Evolutionary conservation across 2,329 filamentous ascomycete species (phyloP), one percentile per base, ranked within the genome.

Genomic region (Ophiostoma australiae): DNA sequence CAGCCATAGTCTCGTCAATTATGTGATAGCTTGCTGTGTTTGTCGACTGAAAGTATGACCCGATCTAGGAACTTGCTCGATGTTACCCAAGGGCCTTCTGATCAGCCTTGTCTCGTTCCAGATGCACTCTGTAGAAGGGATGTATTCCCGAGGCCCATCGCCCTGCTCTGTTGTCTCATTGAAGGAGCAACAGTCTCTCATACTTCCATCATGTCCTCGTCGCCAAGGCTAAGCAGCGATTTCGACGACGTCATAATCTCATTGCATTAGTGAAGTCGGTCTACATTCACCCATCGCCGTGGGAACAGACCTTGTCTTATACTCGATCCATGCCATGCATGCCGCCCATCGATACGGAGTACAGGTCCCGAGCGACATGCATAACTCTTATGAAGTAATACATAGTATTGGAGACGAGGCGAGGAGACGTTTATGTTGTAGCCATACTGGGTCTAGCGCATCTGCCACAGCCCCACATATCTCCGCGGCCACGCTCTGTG

Each of bases 401-500:
- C 13, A 27, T 23, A 20, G 23, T 52, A 6, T 55, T 48, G 44
- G 44, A 48, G 17, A 23, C 20, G 52, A 23, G 15, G 3, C 17
- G n/a, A 33, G 11, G 27, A 31, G 15, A 7, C 17, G n/a, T 27
- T 10, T 55, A 27, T 23, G 52, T 10, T 3, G 11, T n/a, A 33
- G 4, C 61, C n/a, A 1, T 39, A 23, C 0, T 15, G 3, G 63
- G 63, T 3, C 15, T 39, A 39, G 63, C 35, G 10, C 5, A 4
- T 17, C 11, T 33, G 6, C 13, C 2, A 55, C 5, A 41, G 70
- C 33, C 70, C 70, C 70, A 71, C 55, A 33, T 4, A 3, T 55
- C 67, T 71, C 70, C 70, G 13, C 41, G 39, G 66, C 55, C 66
- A 23, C 70, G 70, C 58, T 61, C 70, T 66, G 70, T 65, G 66